phyloP scores from a whole-genome alignment of 2,329 filamentous ascomycete species.

The Colletotrichum phormii region DNA sequence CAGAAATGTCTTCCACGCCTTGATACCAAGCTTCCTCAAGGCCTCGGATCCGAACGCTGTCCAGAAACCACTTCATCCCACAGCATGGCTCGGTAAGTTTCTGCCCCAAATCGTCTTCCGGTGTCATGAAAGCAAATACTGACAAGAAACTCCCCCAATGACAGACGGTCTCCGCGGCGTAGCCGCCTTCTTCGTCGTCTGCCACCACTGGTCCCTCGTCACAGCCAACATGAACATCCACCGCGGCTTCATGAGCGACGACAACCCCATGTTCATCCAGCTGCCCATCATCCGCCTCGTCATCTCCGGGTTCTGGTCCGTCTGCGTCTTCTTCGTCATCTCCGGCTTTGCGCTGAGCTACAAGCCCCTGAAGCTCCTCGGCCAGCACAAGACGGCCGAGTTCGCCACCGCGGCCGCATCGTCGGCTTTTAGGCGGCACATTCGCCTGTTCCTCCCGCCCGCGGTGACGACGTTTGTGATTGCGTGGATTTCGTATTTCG shows the following conservation, averaged over 20 bases:
- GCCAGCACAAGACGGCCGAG: constrained; percentile 48
- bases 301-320: constrained; percentile 66
- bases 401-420: constrained; percentile 60
- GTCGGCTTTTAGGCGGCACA: constrained; percentile 61
- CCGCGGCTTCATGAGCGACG: constrained; percentile 41
- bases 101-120: background rate
- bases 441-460: constrained; percentile 64
- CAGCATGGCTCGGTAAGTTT: constrained; percentile 7
- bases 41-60: background rate
- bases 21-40: constrained; percentile 18
- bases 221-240: constrained; percentile 7
- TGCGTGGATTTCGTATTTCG: constrained; percentile 56
- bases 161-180: constrained; percentile 74
- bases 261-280: constrained; percentile 59
- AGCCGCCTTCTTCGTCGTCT: constrained; percentile 74
- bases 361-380: constrained; percentile 59
- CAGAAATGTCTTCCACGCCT: background rate
- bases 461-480: constrained; percentile 61
- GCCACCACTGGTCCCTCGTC: constrained; percentile 58
- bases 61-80: background rate
- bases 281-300: constrained; percentile 65
- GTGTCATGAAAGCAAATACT: background rate
- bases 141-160: background rate
- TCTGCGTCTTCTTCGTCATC: constrained; percentile 72
- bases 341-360: constrained; percentile 71